These are phyloP conservation scores for Emiliania huxleyi DNA, from an alignment of 78 protist species.

Conservation along the genomic window DNA sequence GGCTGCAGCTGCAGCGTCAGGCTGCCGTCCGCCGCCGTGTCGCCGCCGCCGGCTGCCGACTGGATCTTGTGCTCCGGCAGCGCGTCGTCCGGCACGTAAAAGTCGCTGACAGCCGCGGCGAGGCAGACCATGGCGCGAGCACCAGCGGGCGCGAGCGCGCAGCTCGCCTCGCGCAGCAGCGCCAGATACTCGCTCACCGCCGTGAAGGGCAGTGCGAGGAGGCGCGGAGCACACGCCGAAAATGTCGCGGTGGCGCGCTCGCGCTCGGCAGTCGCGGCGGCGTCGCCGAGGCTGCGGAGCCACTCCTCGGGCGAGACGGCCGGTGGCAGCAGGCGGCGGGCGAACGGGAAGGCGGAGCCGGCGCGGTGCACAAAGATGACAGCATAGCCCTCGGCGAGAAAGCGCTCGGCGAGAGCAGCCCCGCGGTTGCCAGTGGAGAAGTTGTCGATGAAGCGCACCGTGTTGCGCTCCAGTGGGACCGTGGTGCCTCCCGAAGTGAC, in stretches of 20 bases:
- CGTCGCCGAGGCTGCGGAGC: not conserved
- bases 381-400: constrained; percentile 55
- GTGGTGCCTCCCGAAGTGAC: constrained; percentile 67
- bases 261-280: not conserved
- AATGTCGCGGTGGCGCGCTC: not conserved
- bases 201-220: constrained; percentile 50
- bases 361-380: constrained; percentile 65
- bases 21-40: too few relatives aligned
- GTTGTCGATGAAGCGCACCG: constrained; percentile 65
- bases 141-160: constrained; percentile 4
- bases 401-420: constrained; percentile 45
- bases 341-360: constrained; percentile 63
- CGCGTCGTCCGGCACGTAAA: constrained; percentile 24
- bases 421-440: constrained; percentile 70
- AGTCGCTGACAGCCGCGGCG: constrained; percentile 71
- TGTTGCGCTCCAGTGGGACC: constrained; percentile 51
- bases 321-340: constrained; percentile 25
- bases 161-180: constrained; percentile 31
- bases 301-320: too few relatives aligned
- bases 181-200: constrained; percentile 61
- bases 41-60: not conserved
- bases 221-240: not conserved
- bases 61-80: constrained; percentile 65
- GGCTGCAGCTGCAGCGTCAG: constrained; percentile 24
- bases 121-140: constrained; percentile 22